Evolutionary conservation across 2,329 filamentous ascomycete species (phyloP).

Genomic region (Apiospora koreana): DNA sequence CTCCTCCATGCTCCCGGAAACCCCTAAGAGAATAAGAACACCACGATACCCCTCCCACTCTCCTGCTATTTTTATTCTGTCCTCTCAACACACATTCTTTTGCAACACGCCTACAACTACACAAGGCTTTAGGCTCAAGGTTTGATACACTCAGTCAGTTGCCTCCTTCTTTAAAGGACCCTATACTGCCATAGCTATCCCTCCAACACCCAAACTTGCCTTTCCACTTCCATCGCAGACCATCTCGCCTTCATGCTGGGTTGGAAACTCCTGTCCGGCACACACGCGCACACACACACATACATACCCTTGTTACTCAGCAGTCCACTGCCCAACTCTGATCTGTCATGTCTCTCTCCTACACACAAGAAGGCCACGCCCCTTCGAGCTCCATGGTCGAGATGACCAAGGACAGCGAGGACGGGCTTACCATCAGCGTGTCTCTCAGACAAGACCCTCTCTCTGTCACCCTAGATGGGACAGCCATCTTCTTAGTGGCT

Average conservation of each 20-base stretch:
- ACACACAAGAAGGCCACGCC: constrained; percentile 25
- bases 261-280: background rate
- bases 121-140: constrained; percentile 15
- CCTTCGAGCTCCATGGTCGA: constrained; percentile 24
- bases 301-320: background rate
- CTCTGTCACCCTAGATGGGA: constrained; percentile 54
- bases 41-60: background rate
- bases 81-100: background rate
- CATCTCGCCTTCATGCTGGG: background rate
- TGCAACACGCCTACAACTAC: background rate
- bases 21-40: background rate
- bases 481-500: constrained; percentile 46
- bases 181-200: background rate
- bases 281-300: background rate
- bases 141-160: constrained; percentile 14
- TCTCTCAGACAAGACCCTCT: constrained; percentile 52
- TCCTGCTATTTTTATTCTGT: background rate
- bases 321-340: background rate
- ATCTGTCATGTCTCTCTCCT: constrained; percentile 26
- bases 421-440: constrained; percentile 38
- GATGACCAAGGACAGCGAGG: constrained; percentile 17
- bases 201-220: background rate
- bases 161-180: background rate
- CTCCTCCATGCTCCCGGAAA: background rate
- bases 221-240: background rate